Percentiles rank a stretch among this genome's conserved stretches.
Evolutionary conservation across 1,284 basidiomycete species (phyloP).

Genomic region (Mycocalia duriaeana): DNA sequence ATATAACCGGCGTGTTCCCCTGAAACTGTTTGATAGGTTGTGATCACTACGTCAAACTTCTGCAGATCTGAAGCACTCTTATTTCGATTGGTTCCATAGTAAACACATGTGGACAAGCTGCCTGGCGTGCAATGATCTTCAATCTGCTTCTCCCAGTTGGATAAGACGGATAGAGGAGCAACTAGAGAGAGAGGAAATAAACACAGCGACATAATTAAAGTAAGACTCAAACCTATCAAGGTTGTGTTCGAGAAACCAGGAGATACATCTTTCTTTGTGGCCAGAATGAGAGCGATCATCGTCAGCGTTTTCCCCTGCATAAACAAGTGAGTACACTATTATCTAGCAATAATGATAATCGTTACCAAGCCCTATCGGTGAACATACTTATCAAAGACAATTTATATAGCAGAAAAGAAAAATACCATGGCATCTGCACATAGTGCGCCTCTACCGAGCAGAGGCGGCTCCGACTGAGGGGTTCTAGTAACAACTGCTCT

Average conservation of each 20-base stretch:
- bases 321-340: slow-evolving; percentile 9
- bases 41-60: slow-evolving; percentile 80
- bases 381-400: background rate
- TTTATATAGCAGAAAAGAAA: slow-evolving; percentile 1
- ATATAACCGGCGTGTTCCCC: slow-evolving; percentile 42
- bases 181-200: slow-evolving; percentile 41
- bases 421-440: slow-evolving; percentile 88
- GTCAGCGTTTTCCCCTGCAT: slow-evolving; percentile 81
- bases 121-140: slow-evolving; percentile 66
- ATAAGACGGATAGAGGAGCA: slow-evolving; percentile 80
- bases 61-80: slow-evolving; percentile 57
- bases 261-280: slow-evolving; percentile 64
- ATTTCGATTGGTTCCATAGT: slow-evolving; percentile 67
- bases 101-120: slow-evolving; percentile 54
- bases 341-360: slow-evolving; percentile 9
- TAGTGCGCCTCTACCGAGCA: slow-evolving; percentile 77
- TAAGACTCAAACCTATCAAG: slow-evolving; percentile 50
- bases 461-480: slow-evolving; percentile 61
- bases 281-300: slow-evolving; percentile 72
- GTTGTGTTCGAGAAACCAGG: slow-evolving; percentile 59
- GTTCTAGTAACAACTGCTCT: slow-evolving; percentile 77
- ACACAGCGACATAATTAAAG: slow-evolving; percentile 2
- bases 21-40: slow-evolving; percentile 76
- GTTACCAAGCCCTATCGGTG: slow-evolving; percentile 35
- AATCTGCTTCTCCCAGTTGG: slow-evolving; percentile 90